Base-by-base conservation (phyloP, 2,329 filamentous ascomycete genomes). In the Orbilia blumenaviensis region DNA sequence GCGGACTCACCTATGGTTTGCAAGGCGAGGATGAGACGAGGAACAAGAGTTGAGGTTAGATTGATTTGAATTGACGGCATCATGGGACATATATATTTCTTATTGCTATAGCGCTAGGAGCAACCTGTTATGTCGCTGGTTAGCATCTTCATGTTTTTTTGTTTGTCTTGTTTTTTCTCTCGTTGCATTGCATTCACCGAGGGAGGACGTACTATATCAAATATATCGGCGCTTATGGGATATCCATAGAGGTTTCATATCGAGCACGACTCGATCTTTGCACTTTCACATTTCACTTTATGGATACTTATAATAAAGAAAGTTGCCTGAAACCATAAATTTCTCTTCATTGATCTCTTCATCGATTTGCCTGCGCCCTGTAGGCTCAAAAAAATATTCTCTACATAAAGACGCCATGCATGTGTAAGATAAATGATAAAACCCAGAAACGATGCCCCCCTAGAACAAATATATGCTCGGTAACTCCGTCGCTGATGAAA, bases 1-100 rank as follows among this genome's bases (percentile, higher is more conserved):
- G 34, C 54, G 4, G 66, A 71, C 38, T 71, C 66, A 1, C 50
- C 42, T 2, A 44, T 52, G 66, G 56, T 62, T 34, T 62, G 44
- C 18, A 71, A 71, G n/a, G 48, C 44, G 14, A 58, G 56, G 36
- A 52, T 42, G 42, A 61, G 38, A 29, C 27, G 44, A 3, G 54
- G 46, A n/a, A 16, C 46, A 23, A 29, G 66, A 18, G 66, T 60
- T 9, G 56, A 69, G 9, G 52, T 69, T 1, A 50, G 66, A 27
- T 50, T 69, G 23, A 69, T 69, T 38, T 69, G 27, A 62, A 52
- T 0, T 23, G n/a, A n/a, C 2, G 46, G 46, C 21, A 38, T n/a
- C 1, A 2, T n/a, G 7, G 27, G 18, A 36, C 5, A 12, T 34
- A n/a, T n/a, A n/a, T 34, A 7, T 52, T 29, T 4, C 48, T 52